Conservation (phyloP, 371 early-diverging fungal species). For the Rhizomucor pusillus region DNA sequence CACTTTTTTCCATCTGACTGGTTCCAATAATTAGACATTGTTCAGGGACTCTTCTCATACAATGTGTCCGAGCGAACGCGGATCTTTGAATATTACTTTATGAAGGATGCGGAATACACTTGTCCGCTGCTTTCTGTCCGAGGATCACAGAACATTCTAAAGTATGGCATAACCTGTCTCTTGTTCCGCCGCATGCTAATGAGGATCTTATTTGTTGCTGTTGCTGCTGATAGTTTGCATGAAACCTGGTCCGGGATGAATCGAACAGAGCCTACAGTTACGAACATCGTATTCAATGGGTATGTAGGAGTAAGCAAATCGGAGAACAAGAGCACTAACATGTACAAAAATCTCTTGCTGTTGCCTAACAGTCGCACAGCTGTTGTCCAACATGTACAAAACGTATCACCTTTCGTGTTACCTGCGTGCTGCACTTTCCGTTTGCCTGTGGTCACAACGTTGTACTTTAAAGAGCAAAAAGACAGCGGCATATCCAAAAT, state of each 20-base stretch:
- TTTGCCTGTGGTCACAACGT: constrained; percentile 53
- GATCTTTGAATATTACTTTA: constrained; percentile 22
- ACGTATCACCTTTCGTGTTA: constrained; percentile 16
- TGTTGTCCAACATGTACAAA: constrained; percentile 49
- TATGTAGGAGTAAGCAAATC: neutral
- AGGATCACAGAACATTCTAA: constrained; percentile 40
- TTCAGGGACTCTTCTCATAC: constrained; percentile 23
- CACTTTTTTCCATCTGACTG: neutral
- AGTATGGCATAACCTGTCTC: constrained; percentile 5
- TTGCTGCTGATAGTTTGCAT: constrained; percentile 38
- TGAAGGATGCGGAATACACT: constrained; percentile 19
- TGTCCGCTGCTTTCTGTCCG: constrained; percentile 43
- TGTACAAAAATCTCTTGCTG: neutral
- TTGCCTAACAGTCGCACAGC: constrained; percentile 42
- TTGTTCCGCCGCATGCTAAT: neutral
- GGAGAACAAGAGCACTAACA: too few species aligned
- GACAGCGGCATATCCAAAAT: constrained; percentile 41
- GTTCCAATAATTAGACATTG: constrained; percentile 9
- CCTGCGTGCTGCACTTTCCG: constrained; percentile 3
- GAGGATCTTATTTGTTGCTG: too few species aligned
- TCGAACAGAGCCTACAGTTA: constrained; percentile 39
- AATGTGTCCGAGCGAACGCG: constrained; percentile 16
- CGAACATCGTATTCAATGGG: constrained; percentile 41
- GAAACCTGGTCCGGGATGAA: constrained; percentile 47
- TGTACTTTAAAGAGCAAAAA: constrained; percentile 50